Evolutionary conservation across 192 early-diverging fungal species (phyloP).

Genomic region (Umbelopsis sp.): DNA sequence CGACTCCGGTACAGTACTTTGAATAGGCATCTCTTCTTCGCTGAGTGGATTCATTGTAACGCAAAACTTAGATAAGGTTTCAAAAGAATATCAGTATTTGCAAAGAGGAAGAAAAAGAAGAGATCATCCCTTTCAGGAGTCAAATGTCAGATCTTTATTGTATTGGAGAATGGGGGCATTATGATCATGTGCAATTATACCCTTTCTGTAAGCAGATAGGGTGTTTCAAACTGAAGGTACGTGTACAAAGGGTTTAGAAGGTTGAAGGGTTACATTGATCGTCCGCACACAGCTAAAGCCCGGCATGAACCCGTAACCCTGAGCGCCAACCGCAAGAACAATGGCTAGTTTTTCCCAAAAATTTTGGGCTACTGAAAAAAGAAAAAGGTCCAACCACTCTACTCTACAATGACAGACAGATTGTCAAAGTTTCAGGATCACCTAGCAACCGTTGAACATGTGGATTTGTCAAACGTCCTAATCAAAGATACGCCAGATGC

Average conservation of each 20-base stretch:
- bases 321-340: background rate
- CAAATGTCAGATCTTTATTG: background rate
- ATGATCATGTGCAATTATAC: slow-evolving; percentile 3
- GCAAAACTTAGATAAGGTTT: background rate
- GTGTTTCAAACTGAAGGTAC: background rate
- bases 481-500: slow-evolving; percentile 17
- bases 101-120: background rate
- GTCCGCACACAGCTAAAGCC: too few species aligned
- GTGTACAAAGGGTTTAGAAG: too few species aligned
- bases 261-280: too few species aligned
- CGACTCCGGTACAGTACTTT: background rate
- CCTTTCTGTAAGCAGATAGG: background rate
- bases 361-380: background rate
- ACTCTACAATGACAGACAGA: background rate
- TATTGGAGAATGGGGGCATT: background rate
- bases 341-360: background rate
- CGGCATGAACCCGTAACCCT: too few species aligned
- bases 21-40: background rate
- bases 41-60: background rate
- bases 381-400: background rate
- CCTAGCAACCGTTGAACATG: background rate
- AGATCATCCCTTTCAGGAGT: slow-evolving; percentile 17
- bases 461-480: background rate
- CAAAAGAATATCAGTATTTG: too few species aligned
- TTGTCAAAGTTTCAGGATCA: background rate